These are phyloP conservation scores for Letharia columbiana DNA, from an alignment of 495 filamentous ascomycete genomes.

Conservation along the genomic window DNA sequence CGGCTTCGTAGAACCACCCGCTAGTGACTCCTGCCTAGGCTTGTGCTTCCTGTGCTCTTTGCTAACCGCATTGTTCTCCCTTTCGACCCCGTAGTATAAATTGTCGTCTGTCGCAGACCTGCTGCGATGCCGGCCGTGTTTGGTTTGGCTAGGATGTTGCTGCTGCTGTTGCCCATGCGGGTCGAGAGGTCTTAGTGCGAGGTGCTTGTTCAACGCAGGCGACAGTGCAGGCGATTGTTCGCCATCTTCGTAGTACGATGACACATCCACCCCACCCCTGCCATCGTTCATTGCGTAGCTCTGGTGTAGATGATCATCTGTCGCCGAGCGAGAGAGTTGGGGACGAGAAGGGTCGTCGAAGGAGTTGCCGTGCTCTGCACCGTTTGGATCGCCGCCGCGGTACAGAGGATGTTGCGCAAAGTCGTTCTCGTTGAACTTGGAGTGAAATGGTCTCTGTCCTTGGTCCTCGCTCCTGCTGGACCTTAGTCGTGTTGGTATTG, in stretches of 20 bases:
- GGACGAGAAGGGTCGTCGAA: conserved; percentile 19
- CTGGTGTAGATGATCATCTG: conserved; percentile 16
- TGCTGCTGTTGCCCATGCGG: conserved; percentile 4
- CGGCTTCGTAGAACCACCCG: conserved; percentile 16
- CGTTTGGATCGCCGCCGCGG: conserved; percentile 12
- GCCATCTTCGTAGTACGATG: conserved; percentile 22
- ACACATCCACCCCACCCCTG: conserved; percentile 10
- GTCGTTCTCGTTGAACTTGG: conserved; percentile 21
- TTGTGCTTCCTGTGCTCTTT: conserved; percentile 19
- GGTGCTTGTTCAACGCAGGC: conserved; percentile 20
- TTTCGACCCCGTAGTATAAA: conserved; percentile 15
- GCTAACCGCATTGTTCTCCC: conserved; percentile 14
- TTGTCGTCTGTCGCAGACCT: conserved; percentile 21
- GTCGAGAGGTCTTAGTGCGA: conserved; percentile 19
- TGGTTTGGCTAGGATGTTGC: conserved; percentile 6
- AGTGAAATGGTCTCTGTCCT: conserved; percentile 19
- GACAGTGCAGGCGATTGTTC: conserved; percentile 21
- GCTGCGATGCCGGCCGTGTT: conserved; percentile 18
- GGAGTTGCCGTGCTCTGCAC: conserved; percentile 13
- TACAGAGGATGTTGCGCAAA: conserved; percentile 14
- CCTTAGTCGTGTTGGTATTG: conserved; percentile 15
- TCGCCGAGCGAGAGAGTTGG: conserved; percentile 18
- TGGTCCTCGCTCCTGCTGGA: conserved; percentile 15
- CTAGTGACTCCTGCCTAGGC: conserved; percentile 17
- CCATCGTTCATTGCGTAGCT: conserved; percentile 8